Percentiles rank a stretch among this genome's conserved stretches.
Conservation (phyloP, 768 basidiomycete genomes). For the Boletales sp. region DNA sequence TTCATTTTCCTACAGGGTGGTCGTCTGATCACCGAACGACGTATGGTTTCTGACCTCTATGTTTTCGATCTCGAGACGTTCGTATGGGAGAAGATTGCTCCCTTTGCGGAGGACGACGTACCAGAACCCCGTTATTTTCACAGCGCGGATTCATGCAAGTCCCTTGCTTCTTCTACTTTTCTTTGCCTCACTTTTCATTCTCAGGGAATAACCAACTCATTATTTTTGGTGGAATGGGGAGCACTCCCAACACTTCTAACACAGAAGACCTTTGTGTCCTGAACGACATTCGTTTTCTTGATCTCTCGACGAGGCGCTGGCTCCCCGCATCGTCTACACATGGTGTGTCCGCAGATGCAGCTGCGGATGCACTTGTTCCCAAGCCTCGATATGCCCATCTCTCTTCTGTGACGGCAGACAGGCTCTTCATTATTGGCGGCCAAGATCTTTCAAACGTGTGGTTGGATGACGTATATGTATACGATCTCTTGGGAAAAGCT, state of each 20-base stretch:
- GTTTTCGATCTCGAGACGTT: constrained; percentile 81
- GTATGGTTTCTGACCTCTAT: constrained; percentile 90
- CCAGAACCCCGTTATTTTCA: constrained; percentile 94
- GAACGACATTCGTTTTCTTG: constrained; percentile 88
- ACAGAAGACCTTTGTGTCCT: constrained; percentile 87
- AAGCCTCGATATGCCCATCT: constrained; percentile 93
- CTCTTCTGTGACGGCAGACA: constrained; percentile 79
- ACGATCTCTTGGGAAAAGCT: constrained; percentile 64
- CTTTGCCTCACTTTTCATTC: constrained; percentile 13
- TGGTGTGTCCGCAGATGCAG: constrained; percentile 31
- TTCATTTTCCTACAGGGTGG: constrained; percentile 59
- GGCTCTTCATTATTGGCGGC: constrained; percentile 90
- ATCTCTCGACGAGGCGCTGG: constrained; percentile 72
- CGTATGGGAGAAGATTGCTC: constrained; percentile 69
- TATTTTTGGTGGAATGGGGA: constrained; percentile 94
- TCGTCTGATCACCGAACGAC: constrained; percentile 77
- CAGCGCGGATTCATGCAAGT: constrained; percentile 78
- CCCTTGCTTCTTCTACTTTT: not conserved
- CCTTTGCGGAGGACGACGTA: constrained; percentile 60
- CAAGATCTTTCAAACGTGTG: constrained; percentile 93
- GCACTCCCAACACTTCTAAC: constrained; percentile 63
- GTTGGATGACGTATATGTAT: constrained; percentile 91
- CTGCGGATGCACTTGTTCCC: constrained; percentile 55
- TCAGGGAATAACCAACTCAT: constrained; percentile 84
- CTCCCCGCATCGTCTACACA: constrained; percentile 41